Percentiles rank a stretch among this genome's conserved stretches.
These are phyloP conservation scores for Crucibulum laeve DNA, from an alignment of 768 basidiomycete species.

Conservation along the genomic window DNA sequence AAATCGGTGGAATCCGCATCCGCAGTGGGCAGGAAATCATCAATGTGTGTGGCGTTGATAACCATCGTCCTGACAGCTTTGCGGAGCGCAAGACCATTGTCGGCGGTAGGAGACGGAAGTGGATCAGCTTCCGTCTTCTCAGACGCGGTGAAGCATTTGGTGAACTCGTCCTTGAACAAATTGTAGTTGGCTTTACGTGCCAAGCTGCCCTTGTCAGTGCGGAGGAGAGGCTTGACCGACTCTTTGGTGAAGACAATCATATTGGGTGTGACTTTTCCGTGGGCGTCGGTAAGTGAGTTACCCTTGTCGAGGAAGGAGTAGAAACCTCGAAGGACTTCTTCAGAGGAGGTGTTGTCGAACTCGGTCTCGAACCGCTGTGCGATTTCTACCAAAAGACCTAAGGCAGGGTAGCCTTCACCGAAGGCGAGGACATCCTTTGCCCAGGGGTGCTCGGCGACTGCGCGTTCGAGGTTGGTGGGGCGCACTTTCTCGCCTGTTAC, in stretches of 20 bases:
- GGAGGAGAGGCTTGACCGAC: conserved; percentile 22
- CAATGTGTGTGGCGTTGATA: conserved; percentile 10
- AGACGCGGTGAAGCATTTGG: conserved; percentile 20
- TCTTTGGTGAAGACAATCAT: conserved; percentile 32
- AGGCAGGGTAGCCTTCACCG: conserved; percentile 26
- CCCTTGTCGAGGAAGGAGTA: conserved; percentile 27
- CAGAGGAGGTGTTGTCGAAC: conserved; percentile 10
- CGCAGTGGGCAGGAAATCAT: conserved; percentile 3
- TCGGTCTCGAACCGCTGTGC: conserved; percentile 9
- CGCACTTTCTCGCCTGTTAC: conserved; percentile 39
- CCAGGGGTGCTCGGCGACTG: conserved; percentile 27
- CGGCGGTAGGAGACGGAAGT: conserved; percentile 17
- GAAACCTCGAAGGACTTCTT: conserved; percentile 16
- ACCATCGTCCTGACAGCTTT: conserved; percentile 18
- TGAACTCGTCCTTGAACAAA: conserved; percentile 28
- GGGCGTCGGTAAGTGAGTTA: conserved; percentile 30
- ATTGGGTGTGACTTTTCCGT: conserved; percentile 30
- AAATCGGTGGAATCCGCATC: conserved; percentile 24
- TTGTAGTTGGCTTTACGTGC: conserved; percentile 25
- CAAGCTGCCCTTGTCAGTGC: conserved; percentile 34
- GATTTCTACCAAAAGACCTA: conserved; percentile 34
- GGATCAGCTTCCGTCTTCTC: conserved; percentile 16
- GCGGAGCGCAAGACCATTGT: conserved; percentile 15
- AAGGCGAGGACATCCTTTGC: conserved; percentile 33
- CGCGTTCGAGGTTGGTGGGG: conserved; percentile 25